Percentiles rank a stretch among this genome's conserved stretches.
phyloP scores from a whole-genome alignment of 2,329 filamentous ascomycete genomes.

The Aspergillus sclerotialis region DNA sequence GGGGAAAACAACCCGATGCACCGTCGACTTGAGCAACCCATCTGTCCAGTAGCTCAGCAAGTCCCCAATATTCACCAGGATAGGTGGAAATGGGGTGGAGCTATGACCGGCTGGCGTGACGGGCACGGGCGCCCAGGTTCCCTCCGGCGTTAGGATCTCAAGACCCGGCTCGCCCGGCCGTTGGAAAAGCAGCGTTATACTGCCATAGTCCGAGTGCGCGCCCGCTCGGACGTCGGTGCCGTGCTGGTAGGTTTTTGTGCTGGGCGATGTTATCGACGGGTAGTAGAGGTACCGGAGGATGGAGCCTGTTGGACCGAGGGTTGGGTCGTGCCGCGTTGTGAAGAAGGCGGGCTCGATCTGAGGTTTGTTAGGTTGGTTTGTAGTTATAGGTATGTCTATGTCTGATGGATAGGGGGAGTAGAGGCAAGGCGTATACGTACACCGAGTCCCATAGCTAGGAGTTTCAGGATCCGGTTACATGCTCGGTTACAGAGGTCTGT shows the following conservation, averaged over 20 bases:
- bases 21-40: constrained; percentile 75
- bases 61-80: constrained; percentile 66
- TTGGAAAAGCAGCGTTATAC: constrained; percentile 70
- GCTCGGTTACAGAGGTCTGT: constrained; percentile 63
- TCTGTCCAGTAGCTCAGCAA: constrained; percentile 82
- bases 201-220: constrained; percentile 82
- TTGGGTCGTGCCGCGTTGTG: constrained; percentile 52
- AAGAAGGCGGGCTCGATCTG: constrained; percentile 50
- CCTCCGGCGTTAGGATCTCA: constrained; percentile 62
- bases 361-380: not conserved
- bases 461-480: constrained; percentile 63
- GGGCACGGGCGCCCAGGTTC: constrained; percentile 58
- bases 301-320: constrained; percentile 44
- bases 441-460: constrained; percentile 71
- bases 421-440: constrained; percentile 42
- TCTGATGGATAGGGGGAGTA: not conserved
- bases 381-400: too few species aligned
- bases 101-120: constrained; percentile 47
- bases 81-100: constrained; percentile 55
- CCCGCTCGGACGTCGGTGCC: constrained; percentile 71
- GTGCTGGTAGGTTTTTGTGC: constrained; percentile 38
- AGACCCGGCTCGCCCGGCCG: constrained; percentile 77
- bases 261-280: constrained; percentile 48
- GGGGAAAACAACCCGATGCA: constrained; percentile 79
- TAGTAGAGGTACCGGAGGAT: constrained; percentile 69